Conservation (phyloP, 2,329 filamentous ascomycete species). For the Dactylonectria estremocensis region DNA sequence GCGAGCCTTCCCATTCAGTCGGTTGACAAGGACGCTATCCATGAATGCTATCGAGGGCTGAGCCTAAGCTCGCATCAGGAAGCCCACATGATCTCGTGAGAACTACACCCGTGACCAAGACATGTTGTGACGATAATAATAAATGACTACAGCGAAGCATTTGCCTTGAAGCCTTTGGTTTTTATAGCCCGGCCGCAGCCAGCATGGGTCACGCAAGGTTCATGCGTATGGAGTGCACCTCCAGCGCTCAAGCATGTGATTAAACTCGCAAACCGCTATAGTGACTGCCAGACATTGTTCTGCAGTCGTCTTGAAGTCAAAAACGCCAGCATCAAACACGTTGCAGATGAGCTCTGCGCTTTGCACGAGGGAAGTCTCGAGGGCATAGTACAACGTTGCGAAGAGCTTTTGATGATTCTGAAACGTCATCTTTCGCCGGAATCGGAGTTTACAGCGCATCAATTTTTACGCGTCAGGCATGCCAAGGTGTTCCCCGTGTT, state of each 20-base stretch:
- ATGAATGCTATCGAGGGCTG: conserved; percentile 16
- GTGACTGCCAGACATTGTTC: conserved; percentile 25
- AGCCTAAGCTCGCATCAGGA: not conserved
- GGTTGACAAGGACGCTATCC: conserved; percentile 17
- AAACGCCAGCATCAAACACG: conserved; percentile 9
- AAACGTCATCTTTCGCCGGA: not conserved
- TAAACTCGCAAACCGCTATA: conserved; percentile 20
- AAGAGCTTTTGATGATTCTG: conserved; percentile 17
- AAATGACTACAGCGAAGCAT: conserved; percentile 2
- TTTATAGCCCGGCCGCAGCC: conserved; percentile 18
- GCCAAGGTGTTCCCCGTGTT: conserved; percentile 14
- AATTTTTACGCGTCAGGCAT: conserved; percentile 9
- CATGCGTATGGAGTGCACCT: conserved; percentile 30
- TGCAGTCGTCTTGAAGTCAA: not conserved
- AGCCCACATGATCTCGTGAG: conserved; percentile 1
- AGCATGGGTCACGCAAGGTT: conserved; percentile 7
- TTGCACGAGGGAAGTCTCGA: not conserved
- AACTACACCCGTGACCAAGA: too few species aligned
- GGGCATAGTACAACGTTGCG: conserved; percentile 7
- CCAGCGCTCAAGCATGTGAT: conserved; percentile 9
- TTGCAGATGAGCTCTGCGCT: conserved; percentile 22
- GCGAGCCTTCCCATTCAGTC: not conserved
- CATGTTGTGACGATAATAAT: not conserved
- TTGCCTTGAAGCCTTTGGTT: conserved; percentile 11
- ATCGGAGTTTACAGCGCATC: not conserved